Percentiles rank a stretch among this genome's conserved stretches.
These are phyloP conservation scores for Podaxis carcinomalis DNA, from an alignment of 768 basidiomycete genomes.

Conservation along the genomic window DNA sequence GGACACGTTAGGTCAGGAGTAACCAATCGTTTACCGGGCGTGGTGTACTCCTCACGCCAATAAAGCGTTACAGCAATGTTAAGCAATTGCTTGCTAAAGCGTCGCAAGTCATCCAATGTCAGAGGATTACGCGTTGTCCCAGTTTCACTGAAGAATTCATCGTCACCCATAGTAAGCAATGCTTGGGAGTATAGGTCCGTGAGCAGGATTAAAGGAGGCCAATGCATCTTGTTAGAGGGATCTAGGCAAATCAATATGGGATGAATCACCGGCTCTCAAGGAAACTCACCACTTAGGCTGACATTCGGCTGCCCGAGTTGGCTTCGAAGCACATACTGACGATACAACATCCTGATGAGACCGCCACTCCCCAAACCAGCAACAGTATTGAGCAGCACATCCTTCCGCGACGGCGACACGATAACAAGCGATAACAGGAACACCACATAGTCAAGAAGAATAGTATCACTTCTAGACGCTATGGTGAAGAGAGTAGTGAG, in stretches of 20 bases:
- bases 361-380: conserved; percentile 48
- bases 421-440: conserved; percentile 55
- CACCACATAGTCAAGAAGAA: conserved; percentile 44
- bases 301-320: conserved; percentile 56
- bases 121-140: conserved; percentile 65
- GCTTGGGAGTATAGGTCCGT: conserved; percentile 80
- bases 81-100: conserved; percentile 73
- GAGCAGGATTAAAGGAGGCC: conserved; percentile 74
- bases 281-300: conserved; percentile 20
- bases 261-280: not conserved
- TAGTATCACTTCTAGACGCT: conserved; percentile 32
- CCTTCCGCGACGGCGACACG: conserved; percentile 57
- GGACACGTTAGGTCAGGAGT: conserved; percentile 34
- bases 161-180: conserved; percentile 90
- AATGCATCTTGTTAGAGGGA: conserved; percentile 38
- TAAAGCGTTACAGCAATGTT: conserved; percentile 79
- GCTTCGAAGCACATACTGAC: conserved; percentile 57
- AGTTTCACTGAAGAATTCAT: conserved; percentile 78
- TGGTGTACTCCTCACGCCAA: conserved; percentile 38
- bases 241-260: conserved; percentile 28
- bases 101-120: conserved; percentile 71
- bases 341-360: conserved; percentile 72
- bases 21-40: not conserved
- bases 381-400: conserved; percentile 52
- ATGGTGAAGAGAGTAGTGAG: conserved; percentile 47